Percentiles rank a stretch among this genome's conserved stretches.
These are phyloP conservation scores for Afroboletus lepidellus DNA, from an alignment of 1,284 basidiomycete genomes.

Conservation along the genomic window DNA sequence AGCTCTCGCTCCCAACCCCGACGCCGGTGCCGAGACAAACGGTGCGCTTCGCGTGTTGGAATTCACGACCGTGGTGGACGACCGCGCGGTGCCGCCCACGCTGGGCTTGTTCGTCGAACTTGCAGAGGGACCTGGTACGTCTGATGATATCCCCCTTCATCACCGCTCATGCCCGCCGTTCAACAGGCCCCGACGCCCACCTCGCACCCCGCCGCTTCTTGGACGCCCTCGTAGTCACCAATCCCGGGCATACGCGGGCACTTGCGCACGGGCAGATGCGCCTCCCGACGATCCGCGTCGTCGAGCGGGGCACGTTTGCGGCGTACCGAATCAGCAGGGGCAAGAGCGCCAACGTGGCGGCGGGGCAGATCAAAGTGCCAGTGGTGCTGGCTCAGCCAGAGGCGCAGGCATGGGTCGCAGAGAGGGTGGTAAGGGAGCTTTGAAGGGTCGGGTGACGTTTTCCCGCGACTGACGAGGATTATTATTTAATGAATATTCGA, in stretches of 20 bases:
- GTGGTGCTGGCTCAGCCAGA: constrained; percentile 6
- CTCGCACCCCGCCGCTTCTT: constrained; percentile 5
- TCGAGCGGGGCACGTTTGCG: constrained; percentile 16
- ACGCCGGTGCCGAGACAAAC: background rate
- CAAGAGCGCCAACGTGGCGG: background rate
- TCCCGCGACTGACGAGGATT: too few species aligned
- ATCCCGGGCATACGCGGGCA: constrained; percentile 1
- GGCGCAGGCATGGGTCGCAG: constrained; percentile 13
- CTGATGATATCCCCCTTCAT: background rate
- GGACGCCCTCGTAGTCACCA: constrained; percentile 10
- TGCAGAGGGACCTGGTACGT: constrained; percentile 7
- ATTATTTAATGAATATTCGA: too few species aligned
- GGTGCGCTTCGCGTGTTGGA: constrained; percentile 10
- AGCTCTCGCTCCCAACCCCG: background rate
- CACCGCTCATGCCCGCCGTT: background rate
- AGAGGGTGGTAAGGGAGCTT: constrained; percentile 8
- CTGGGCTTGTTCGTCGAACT: constrained; percentile 24
- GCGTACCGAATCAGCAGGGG: constrained; percentile 13
- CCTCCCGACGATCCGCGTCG: constrained; percentile 16
- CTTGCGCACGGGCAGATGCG: constrained; percentile 1
- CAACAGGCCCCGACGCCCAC: constrained; percentile 7
- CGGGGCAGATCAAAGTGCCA: constrained; percentile 23
- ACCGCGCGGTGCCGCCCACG: constrained; percentile 1
- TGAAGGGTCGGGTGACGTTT: background rate
- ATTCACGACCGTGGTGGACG: constrained; percentile 19